Evolutionary conservation across 2,329 filamentous ascomycete species (phyloP), one percentile per base, ranked within the genome.

Genomic region (Phyllosticta citribraziliensis): DNA sequence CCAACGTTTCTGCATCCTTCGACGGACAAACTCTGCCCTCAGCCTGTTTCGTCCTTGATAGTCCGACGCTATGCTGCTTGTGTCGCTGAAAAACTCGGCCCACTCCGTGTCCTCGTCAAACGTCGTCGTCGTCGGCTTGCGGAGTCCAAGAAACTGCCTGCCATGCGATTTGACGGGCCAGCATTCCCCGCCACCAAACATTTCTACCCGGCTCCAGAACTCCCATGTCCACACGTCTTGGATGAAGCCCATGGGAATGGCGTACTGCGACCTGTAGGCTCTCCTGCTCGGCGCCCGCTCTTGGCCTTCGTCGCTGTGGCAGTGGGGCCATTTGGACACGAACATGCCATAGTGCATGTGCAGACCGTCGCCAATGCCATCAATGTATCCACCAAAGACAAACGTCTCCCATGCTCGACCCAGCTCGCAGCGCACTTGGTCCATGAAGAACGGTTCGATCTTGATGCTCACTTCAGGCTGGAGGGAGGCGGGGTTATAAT

Each of bases 361-460:
- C 30, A 59, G 50, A 17, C 52, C 54, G 19, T 58, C 54, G 30
- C 56, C 54, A 47, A 63, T 54, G n/a, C 52, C 56, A 54, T 60
- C 56, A 53, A 63, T 47, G 17, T 55, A 40, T 3, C 57, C 61
- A 19, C 57, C 56, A 35, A 56, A 63, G 47, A 59, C 57, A 3
- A 52, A 56, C 17, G 47, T 56, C 20, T 63, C 61, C 61, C 61
- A 63, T 19, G 61, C 61, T 14, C 52, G 57, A 4, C 61, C 57
- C 40, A 60, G 20, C 25, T 63, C 61, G 33, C 56, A 56, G 6
- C 57, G 56, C 17, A 27, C 19, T 24, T 63, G 61, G 8, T 63
- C 56, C 57, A 61, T 56, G 54, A 63, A 63, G 47, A 63, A 63
- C 11, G 61, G 61, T n/a, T 63, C 61, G 20, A 63, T 35, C 53